Evolutionary conservation across 2,329 filamentous ascomycete species (phyloP).

Genomic region (Talaromyces atroroseus): DNA sequence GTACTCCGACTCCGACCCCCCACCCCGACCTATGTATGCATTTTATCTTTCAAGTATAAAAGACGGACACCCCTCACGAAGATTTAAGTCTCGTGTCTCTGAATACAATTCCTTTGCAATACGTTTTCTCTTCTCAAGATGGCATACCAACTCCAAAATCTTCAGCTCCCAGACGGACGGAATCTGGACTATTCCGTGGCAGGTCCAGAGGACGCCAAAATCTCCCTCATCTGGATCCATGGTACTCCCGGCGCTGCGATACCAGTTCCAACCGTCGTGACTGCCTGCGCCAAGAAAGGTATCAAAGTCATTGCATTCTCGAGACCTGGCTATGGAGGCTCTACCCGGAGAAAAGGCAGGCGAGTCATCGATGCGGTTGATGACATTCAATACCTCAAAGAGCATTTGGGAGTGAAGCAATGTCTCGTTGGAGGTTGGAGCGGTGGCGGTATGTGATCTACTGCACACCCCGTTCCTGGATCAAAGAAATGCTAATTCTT

Average conservation of each 20-base stretch:
- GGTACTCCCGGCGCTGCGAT: not conserved
- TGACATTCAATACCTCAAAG: constrained; percentile 2
- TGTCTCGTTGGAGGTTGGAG: constrained; percentile 6
- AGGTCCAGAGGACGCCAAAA: not conserved
- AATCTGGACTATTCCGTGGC: constrained; percentile 1
- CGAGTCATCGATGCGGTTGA: not conserved
- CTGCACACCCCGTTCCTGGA: not conserved
- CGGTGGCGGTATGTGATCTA: constrained; percentile 2
- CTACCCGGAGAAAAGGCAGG: not conserved
- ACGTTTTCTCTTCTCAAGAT: not conserved
- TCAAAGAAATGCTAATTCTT: not conserved
- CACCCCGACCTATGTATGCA: not conserved
- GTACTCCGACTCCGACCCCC: not conserved
- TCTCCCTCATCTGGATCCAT: constrained; percentile 4
- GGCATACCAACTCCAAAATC: not conserved
- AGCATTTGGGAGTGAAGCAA: constrained; percentile 2
- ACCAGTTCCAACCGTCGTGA: not conserved
- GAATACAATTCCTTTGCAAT: not conserved
- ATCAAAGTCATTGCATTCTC: constrained; percentile 4
- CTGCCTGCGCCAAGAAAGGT: constrained; percentile 5
- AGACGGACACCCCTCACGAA: not conserved
- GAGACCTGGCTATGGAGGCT: constrained; percentile 7
- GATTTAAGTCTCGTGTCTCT: too few species aligned
- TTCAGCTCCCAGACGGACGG: constrained; percentile 3
- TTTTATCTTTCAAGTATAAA: not conserved